Evolutionary conservation across 2,329 filamentous ascomycete genomes (phyloP).

Genomic region (Lecanicillium sp.): DNA sequence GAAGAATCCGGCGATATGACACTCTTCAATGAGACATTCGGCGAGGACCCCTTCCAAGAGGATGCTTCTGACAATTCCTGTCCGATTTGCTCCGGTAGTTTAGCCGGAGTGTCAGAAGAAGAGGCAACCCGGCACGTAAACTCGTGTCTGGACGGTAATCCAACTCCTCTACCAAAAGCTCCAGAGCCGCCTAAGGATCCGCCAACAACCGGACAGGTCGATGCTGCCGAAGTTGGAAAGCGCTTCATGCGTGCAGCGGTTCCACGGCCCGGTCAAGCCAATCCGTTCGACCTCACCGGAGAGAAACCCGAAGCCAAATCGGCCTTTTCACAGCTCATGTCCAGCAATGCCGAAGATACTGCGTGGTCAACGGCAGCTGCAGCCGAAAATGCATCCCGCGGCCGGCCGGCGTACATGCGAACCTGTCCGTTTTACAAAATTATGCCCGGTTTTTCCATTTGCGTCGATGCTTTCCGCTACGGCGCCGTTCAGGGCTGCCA

Average conservation of each 20-base stretch:
- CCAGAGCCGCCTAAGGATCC: slow-evolving; percentile 12
- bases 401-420: slow-evolving; percentile 79
- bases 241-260: slow-evolving; percentile 63
- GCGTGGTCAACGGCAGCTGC: slow-evolving; percentile 87
- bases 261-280: slow-evolving; percentile 72
- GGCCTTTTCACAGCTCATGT: slow-evolving; percentile 92
- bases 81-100: slow-evolving; percentile 67
- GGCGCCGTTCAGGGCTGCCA: slow-evolving; percentile 87
- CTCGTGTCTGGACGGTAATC: slow-evolving; percentile 79
- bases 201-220: slow-evolving; percentile 23
- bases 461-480: slow-evolving; percentile 93
- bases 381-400: slow-evolving; percentile 68
- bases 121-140: slow-evolving; percentile 84
- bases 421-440: slow-evolving; percentile 99
- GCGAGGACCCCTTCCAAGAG: slow-evolving; percentile 27
- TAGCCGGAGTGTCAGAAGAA: slow-evolving; percentile 55
- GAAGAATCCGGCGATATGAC: slow-evolving; percentile 44
- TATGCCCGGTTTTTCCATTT: slow-evolving; percentile 85
- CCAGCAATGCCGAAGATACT: slow-evolving; percentile 78
- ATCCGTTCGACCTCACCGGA: slow-evolving; percentile 59
- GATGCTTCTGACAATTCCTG: slow-evolving; percentile 43
- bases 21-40: slow-evolving; percentile 26
- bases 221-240: slow-evolving; percentile 40
- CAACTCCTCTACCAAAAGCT: slow-evolving; percentile 47
- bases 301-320: slow-evolving; percentile 44